Evolutionary conservation across 2,329 filamentous ascomycete species (phyloP).

Genomic region (Graphilbum fragrans): DNA sequence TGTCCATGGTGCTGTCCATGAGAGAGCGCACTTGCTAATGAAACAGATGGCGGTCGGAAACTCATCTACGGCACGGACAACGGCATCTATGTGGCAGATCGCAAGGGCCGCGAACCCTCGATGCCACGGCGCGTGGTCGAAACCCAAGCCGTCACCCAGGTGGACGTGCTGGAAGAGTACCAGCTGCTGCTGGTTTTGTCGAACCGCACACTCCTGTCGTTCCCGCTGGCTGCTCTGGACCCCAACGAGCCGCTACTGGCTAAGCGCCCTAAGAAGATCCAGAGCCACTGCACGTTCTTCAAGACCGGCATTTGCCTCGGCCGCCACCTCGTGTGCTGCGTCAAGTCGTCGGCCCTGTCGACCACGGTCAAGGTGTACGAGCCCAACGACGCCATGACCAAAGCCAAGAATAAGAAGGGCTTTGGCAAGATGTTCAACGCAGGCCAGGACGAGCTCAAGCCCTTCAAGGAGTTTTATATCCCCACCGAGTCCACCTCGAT

Average conservation of each 20-base stretch:
- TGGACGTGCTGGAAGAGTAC: constrained; percentile 94
- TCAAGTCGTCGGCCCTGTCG: constrained; percentile 85
- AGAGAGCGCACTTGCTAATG: background rate
- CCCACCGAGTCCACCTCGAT: constrained; percentile 97
- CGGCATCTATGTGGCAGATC: constrained; percentile 84
- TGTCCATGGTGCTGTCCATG: too few relatives aligned
- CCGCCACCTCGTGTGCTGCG: constrained; percentile 87
- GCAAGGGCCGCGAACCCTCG: constrained; percentile 71
- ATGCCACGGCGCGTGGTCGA: constrained; percentile 78
- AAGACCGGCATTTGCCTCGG: constrained; percentile 92
- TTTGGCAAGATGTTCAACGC: constrained; percentile 90
- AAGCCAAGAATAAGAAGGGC: constrained; percentile 90
- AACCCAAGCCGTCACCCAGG: constrained; percentile 76
- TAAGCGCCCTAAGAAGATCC: constrained; percentile 89
- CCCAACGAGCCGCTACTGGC: constrained; percentile 67
- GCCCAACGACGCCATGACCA: constrained; percentile 86
- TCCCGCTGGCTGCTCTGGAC: constrained; percentile 76
- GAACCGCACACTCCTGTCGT: constrained; percentile 87
- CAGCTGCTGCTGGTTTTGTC: constrained; percentile 81
- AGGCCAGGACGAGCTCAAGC: constrained; percentile 87
- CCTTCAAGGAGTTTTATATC: constrained; percentile 98
- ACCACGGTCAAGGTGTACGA: constrained; percentile 99
- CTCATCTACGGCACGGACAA: constrained; percentile 89
- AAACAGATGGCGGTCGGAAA: constrained; percentile 83
- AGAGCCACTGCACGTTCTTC: constrained; percentile 97